Percentiles rank a stretch among this genome's conserved stretches.
phyloP scores from a whole-genome alignment of 495 filamentous ascomycete genomes.

The Trichocladium antarcticum region DNA sequence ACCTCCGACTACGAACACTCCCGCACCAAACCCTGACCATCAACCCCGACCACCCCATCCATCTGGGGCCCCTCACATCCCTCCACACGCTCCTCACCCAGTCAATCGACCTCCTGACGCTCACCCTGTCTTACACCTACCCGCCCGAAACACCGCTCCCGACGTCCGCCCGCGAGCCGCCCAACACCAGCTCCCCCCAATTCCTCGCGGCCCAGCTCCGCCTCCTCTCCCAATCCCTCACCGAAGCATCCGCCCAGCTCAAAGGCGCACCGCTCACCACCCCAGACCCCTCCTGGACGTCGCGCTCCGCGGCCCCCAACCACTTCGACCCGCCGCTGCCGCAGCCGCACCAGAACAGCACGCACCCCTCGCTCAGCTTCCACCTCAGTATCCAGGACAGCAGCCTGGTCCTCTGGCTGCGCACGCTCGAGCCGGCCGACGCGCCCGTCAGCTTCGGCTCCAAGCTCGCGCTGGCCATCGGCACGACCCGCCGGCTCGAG shows the following conservation, averaged over 20 bases:
- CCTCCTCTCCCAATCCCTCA: constrained; percentile 62
- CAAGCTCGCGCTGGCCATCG: constrained; percentile 45
- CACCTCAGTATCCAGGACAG: constrained; percentile 69
- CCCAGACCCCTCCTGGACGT: constrained; percentile 30
- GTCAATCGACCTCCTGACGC: constrained; percentile 65
- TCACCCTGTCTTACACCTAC: constrained; percentile 51
- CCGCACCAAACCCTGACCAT: constrained; percentile 40
- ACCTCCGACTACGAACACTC: constrained; percentile 40
- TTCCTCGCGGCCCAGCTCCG: constrained; percentile 74
- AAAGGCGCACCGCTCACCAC: constrained; percentile 42
- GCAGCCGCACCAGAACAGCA: constrained; percentile 14
- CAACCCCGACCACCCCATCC: constrained; percentile 46
- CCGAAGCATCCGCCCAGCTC: constrained; percentile 52
- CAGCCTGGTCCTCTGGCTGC: constrained; percentile 63
- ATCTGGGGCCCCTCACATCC: constrained; percentile 55
- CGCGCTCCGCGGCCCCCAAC: constrained; percentile 25
- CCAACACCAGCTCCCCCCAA: constrained; percentile 9
- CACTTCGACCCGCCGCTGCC: constrained; percentile 35
- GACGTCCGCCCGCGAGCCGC: constrained; percentile 34
- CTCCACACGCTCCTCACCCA: constrained; percentile 65
- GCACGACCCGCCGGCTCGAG: constrained; percentile 47
- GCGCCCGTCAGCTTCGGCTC: constrained; percentile 39
- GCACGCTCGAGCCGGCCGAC: constrained; percentile 59
- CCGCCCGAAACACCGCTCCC: constrained; percentile 37
- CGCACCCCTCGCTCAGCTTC: constrained; percentile 49